Evolutionary conservation across 2,329 filamentous ascomycete genomes (phyloP), one percentile per base, ranked within the genome.

Genomic region (Cadophora malorum): DNA sequence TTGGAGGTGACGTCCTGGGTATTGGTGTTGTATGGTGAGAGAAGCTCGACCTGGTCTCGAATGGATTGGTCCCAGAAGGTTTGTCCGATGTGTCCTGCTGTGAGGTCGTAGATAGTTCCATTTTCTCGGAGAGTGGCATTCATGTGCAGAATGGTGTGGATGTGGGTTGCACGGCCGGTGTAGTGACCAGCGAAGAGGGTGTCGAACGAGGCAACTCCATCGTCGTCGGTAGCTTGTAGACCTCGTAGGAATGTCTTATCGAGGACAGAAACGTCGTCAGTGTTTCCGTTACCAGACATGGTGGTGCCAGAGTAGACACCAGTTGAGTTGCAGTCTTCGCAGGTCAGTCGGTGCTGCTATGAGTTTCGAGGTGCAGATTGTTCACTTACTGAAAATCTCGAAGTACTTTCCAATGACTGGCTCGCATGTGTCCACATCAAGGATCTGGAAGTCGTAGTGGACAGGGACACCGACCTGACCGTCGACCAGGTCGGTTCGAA

Each of bases 1-100:
- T 88, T 88, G 53, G 74, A 76, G 5, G 83, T 88, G 25, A 84
- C 63, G 0, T 71, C 64, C 70, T 84, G 80, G 0, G 76, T 81
- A 77, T 86, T 86, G 67, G 76, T 76, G 8, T 68, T 76, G 76
- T 86, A 86, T 1, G 86, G 84, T 1, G 76, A 69, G 0, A 78
- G 79, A 12, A 77, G 77, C 71, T 88, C 84, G 65, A 90, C 85
- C 52, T 80, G 72, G 23, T 74, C 73, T 70, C 88, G 83, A 19
- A 91, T 83, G 71, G 82, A 80, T 76, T 90, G 85, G 76, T 90
- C 86, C 74, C 88, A 88, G 81, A 88, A 90, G 67, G 88, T 76
- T 76, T 91, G 88, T 33, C 88, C 88, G 50, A 90, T 82, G 78
- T 91, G 87, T 16, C 84, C 83, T 67, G 85, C 82, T 66, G 79